These are phyloP conservation scores for Pleurotus ostreatus DNA, from an alignment of 768 basidiomycete genomes.

Conservation along the genomic window DNA sequence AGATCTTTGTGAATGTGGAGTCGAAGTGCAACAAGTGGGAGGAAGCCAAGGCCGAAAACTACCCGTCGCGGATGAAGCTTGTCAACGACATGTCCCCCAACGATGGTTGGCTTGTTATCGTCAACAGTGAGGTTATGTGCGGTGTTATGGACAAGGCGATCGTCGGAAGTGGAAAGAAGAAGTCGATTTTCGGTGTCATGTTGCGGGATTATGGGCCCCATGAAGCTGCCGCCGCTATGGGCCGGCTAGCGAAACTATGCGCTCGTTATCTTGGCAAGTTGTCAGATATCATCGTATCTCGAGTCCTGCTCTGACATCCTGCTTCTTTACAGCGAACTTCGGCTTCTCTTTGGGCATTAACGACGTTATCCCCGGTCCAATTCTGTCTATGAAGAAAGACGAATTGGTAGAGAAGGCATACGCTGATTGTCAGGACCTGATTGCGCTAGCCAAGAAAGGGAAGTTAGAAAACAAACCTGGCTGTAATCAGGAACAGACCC, in stretches of 20 bases:
- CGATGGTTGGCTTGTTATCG: constrained; percentile 95
- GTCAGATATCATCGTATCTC: neutral
- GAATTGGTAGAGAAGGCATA: constrained; percentile 85
- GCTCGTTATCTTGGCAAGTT: constrained; percentile 85
- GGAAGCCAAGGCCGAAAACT: constrained; percentile 61
- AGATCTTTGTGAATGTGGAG: constrained; percentile 91
- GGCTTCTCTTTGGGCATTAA: constrained; percentile 98
- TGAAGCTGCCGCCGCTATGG: constrained; percentile 94
- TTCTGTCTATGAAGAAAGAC: constrained; percentile 79
- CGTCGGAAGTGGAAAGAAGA: constrained; percentile 98
- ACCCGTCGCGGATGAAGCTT: constrained; percentile 55
- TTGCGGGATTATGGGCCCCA: constrained; percentile 94
- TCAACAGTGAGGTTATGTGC: constrained; percentile 99
- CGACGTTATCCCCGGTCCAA: constrained; percentile 94
- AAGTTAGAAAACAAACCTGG: constrained; percentile 96
- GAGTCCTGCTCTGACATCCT: constrained; percentile 9
- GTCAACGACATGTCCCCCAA: constrained; percentile 90
- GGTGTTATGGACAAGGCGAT: constrained; percentile 99
- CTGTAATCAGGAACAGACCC: constrained; percentile 93
- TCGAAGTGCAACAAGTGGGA: constrained; percentile 91
- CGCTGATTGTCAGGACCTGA: constrained; percentile 79
- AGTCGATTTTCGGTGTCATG: constrained; percentile 97
- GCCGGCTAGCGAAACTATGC: constrained; percentile 90
- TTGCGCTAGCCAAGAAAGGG: constrained; percentile 86
- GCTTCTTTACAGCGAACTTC: constrained; percentile 70